Evolutionary conservation across 2,329 filamentous ascomycete species (phyloP).

Genomic region (Epicoccum sorghinum): DNA sequence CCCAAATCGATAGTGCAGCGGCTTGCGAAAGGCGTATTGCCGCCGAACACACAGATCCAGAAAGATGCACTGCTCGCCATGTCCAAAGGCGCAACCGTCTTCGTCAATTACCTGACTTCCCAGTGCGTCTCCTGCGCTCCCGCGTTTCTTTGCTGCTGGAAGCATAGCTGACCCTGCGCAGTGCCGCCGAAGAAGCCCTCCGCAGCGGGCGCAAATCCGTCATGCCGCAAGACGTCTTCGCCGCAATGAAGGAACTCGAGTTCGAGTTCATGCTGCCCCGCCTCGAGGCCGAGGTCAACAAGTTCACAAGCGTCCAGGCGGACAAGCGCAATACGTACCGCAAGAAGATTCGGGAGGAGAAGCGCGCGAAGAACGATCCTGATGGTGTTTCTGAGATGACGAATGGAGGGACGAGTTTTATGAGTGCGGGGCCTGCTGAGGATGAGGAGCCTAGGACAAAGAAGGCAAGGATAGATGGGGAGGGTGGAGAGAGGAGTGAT

Average conservation of each 20-base stretch:
- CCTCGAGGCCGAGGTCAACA: conserved; percentile 77
- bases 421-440: conserved; percentile 7
- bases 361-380: conserved; percentile 47
- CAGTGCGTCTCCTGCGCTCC: conserved; percentile 60
- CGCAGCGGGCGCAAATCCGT: conserved; percentile 78
- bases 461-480: conserved; percentile 49
- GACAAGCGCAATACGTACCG: conserved; percentile 77
- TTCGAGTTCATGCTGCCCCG: conserved; percentile 73
- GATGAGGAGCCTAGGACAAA: conserved; percentile 57
- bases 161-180: conserved; percentile 41
- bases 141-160: neutral
- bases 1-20: conserved; percentile 83
- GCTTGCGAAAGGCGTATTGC: conserved; percentile 79
- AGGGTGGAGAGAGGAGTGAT: conserved; percentile 45
- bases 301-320: conserved; percentile 75
- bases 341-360: conserved; percentile 71
- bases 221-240: conserved; percentile 75
- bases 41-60: conserved; percentile 81
- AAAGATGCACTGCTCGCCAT: conserved; percentile 80
- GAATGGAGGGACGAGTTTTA: conserved; percentile 26
- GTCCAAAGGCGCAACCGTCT: conserved; percentile 81
- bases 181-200: conserved; percentile 74
- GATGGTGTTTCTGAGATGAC: conserved; percentile 9
- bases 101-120: conserved; percentile 78
- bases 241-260: conserved; percentile 77